Evolutionary conservation across 495 filamentous ascomycete genomes (phyloP).

Genomic region (Daldinia vernicosa): DNA sequence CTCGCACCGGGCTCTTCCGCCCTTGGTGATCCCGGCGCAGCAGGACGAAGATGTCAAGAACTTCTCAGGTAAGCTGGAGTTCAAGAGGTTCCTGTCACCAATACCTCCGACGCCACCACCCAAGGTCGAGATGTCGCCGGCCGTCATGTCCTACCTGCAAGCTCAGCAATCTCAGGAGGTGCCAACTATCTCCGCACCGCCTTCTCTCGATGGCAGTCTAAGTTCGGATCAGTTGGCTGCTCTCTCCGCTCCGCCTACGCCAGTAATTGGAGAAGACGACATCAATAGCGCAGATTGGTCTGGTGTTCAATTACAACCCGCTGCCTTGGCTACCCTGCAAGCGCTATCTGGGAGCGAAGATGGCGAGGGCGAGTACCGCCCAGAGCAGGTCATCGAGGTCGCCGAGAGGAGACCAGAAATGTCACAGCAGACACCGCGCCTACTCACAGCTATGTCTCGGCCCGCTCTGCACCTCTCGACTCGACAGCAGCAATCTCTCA

Average conservation of each 20-base stretch:
- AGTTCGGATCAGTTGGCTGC: slow-evolving; percentile 84
- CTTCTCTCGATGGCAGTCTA: slow-evolving; percentile 87
- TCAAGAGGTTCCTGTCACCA: slow-evolving; percentile 71
- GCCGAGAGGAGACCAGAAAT: slow-evolving; percentile 52
- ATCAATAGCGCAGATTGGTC: slow-evolving; percentile 63
- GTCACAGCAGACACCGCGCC: slow-evolving; percentile 50
- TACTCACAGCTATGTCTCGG: slow-evolving; percentile 47
- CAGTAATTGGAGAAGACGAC: slow-evolving; percentile 68
- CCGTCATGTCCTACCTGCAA: slow-evolving; percentile 71
- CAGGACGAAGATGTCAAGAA: slow-evolving; percentile 43
- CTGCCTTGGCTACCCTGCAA: slow-evolving; percentile 78
- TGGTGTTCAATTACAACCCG: slow-evolving; percentile 76
- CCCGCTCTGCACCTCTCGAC: slow-evolving; percentile 50
- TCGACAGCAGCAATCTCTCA: slow-evolving; percentile 57
- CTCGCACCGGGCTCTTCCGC: slow-evolving; percentile 63
- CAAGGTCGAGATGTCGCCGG: slow-evolving; percentile 80
- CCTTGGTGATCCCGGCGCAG: slow-evolving; percentile 72
- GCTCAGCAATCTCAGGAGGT: slow-evolving; percentile 62
- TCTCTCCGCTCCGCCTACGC: slow-evolving; percentile 82
- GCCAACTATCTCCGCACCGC: slow-evolving; percentile 79
- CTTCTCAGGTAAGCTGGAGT: slow-evolving; percentile 52
- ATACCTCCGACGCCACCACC: slow-evolving; percentile 79
- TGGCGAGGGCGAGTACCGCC: slow-evolving; percentile 57
- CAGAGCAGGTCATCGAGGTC: slow-evolving; percentile 63
- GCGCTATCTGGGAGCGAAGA: slow-evolving; percentile 70